Percentiles rank a stretch among this genome's conserved stretches.
Conservation (phyloP, 345 rosid genomes). For the Nephelium lappaceum region DNA sequence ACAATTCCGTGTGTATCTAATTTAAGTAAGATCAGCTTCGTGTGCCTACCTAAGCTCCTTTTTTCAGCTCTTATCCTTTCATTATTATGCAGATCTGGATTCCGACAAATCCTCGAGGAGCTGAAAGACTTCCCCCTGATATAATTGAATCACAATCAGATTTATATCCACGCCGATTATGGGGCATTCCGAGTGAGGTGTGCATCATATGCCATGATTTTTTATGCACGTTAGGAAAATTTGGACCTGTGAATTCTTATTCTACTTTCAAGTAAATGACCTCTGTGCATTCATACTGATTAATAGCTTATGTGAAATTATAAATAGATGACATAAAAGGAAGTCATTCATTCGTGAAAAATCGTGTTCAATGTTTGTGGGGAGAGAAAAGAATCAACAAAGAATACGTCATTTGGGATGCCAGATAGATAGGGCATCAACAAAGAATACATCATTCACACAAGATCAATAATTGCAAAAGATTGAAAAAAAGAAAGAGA, state of each 20-base stretch:
- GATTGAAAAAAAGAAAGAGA: not conserved
- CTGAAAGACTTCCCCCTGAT: conserved; percentile 88
- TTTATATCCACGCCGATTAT: conserved; percentile 69
- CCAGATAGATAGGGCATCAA: not conserved
- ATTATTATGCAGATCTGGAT: conserved; percentile 73
- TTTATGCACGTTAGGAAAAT: not conserved
- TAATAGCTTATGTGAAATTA: not conserved
- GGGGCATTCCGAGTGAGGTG: conserved; percentile 92
- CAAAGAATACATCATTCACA: no score
- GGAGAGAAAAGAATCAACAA: not conserved
- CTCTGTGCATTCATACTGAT: not conserved
- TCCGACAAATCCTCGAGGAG: conserved; percentile 90
- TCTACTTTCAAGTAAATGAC: not conserved
- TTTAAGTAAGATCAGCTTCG: not conserved
- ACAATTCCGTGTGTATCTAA: not conserved
- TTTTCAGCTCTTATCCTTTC: conserved; percentile 15
- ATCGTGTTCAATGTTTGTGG: not conserved
- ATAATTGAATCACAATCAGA: conserved; percentile 78
- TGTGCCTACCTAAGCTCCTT: not conserved
- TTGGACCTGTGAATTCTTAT: not conserved
- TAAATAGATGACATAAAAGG: not conserved
- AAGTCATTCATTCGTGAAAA: not conserved
- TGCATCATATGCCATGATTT: conserved; percentile 10
- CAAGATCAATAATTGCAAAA: not conserved
- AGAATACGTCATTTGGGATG: not conserved